Percentiles rank a stretch among this genome's conserved stretches.
These are phyloP conservation scores for Eudorina sp. DNA, from an alignment of 139 green algal genomes.

Conservation along the genomic window DNA sequence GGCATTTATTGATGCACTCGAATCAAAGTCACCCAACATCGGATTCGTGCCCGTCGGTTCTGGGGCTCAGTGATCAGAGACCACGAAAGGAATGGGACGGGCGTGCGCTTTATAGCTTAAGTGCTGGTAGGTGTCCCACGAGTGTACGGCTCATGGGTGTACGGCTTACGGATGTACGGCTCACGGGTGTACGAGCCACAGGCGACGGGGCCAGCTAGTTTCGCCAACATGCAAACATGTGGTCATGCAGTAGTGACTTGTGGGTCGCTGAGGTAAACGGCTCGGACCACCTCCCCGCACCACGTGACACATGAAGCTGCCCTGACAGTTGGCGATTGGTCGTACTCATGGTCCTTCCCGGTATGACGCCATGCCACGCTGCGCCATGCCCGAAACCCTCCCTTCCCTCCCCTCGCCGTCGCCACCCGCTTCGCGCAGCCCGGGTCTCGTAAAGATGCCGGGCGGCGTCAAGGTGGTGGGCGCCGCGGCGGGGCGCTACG, in stretches of 20 bases:
- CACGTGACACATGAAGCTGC: neutral
- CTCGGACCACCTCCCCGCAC: neutral
- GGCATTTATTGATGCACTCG: neutral
- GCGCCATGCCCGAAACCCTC: neutral
- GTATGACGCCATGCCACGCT: neutral
- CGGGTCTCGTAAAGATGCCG: constrained; percentile 6
- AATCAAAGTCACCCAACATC: neutral
- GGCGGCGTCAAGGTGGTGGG: constrained; percentile 41
- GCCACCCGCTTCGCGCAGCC: neutral
- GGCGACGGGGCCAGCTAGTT: too few species aligned
- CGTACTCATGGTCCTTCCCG: neutral
- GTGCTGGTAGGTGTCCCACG: too few species aligned
- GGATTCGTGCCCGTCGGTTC: too few species aligned
- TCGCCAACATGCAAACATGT: too few species aligned
- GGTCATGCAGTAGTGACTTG: too few species aligned
- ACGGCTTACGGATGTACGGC: too few species aligned
- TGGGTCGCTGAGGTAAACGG: too few species aligned
- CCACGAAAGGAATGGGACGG: too few species aligned
- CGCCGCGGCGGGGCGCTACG: constrained; percentile 67
- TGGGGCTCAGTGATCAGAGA: too few species aligned
- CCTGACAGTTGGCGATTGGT: neutral
- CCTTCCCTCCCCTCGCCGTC: neutral
- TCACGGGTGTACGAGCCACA: too few species aligned
- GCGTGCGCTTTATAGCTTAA: too few species aligned
- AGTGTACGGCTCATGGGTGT: too few species aligned